Evolutionary conservation across 805 yeast genomes (phyloP), one percentile per base, ranked within the genome.

Genomic region (Saccharomycopsis fodiens): DNA sequence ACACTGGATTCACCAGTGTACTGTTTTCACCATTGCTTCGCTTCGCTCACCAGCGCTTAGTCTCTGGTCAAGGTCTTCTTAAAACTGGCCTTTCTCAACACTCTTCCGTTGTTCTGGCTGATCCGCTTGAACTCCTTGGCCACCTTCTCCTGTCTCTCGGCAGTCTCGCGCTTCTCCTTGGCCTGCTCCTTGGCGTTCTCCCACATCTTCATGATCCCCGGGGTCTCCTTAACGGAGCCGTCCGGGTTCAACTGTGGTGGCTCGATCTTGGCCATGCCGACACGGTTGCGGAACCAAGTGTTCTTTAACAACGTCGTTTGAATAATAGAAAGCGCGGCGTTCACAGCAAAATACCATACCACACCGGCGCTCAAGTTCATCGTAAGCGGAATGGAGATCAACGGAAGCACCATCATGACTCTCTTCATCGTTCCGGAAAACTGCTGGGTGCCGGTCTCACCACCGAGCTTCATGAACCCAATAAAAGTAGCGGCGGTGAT

Each of bases 311-410:
- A 56, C 42, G 74, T 59, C 8, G 91, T 76, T 67, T 91, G 97
- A 16, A 76, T 39, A 41, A 85, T 74, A 1, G 96, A 84, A 55
- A 76, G 77, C 12, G 78, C 53, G 47, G 95, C 85, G 60, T 88
- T 87, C 31, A 84, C 78, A 4, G 91, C 81, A 63, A 91, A 86
- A 61, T 89, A 93, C 42, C 87, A 69, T 52, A 89, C 81, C 30
- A 88, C 87, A 32, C 85, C 95, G 1, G 95, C 76, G 1, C 95
- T 82, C 58, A 91, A 73, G 44, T 80, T 74, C 83, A 84, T 85
- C 3, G 97, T 91, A 54, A 91, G 78, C n/a, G 89, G 79, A 51
- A 91, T 81, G 3, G 96, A 87, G 25, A 82, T 66, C 53, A 88
- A 71, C 13, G 97, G 97, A 56, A 87, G 63, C 36, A 74, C 69